Conservation (phyloP, 345 rosid species). For the Aethionema arabicum region DNA sequence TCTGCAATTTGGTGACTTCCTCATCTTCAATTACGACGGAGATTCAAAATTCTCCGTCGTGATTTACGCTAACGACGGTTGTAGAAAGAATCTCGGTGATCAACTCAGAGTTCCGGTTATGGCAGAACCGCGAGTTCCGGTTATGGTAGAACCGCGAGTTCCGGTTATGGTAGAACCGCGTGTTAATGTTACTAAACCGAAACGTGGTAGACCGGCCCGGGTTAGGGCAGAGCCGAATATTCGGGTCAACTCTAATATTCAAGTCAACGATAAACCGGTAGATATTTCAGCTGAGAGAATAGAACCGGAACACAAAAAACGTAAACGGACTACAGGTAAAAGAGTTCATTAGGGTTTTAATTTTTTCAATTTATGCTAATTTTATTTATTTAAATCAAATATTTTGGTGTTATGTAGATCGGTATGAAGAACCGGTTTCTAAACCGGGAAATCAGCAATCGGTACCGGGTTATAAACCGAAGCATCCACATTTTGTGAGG, state of each 20-base stretch:
- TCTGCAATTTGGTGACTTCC: conserved; percentile 34
- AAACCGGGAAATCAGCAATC: too few relatives aligned
- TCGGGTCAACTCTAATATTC: too few relatives aligned
- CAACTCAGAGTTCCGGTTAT: conserved; percentile 30
- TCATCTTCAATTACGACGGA: conserved; percentile 25
- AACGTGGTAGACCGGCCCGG: not conserved
- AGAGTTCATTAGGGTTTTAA: not conserved
- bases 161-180: too few relatives aligned
- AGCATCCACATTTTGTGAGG: conserved; percentile 37
- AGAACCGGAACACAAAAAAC: conserved; percentile 7
- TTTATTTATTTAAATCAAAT: not conserved
- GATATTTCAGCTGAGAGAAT: not conserved
- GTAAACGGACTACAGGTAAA: conserved; percentile 22
- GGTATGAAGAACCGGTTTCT: not conserved
- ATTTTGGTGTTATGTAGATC: too few relatives aligned
- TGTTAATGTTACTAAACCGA: conserved; percentile 1
- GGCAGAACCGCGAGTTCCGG: conserved; percentile 10
- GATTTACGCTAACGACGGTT: conserved; percentile 28
- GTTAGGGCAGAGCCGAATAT: not conserved
- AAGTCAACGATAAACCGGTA: conserved; percentile 5
- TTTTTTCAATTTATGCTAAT: not conserved
- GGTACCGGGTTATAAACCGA: conserved; percentile 4
- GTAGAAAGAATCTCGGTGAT: conserved; percentile 19
- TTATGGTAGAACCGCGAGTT: conserved; percentile 14
- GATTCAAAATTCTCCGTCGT: conserved; percentile 20